phyloP scores from a whole-genome alignment of 2,329 filamentous ascomycete genomes.

The Microcyclospora tardicrescens region DNA sequence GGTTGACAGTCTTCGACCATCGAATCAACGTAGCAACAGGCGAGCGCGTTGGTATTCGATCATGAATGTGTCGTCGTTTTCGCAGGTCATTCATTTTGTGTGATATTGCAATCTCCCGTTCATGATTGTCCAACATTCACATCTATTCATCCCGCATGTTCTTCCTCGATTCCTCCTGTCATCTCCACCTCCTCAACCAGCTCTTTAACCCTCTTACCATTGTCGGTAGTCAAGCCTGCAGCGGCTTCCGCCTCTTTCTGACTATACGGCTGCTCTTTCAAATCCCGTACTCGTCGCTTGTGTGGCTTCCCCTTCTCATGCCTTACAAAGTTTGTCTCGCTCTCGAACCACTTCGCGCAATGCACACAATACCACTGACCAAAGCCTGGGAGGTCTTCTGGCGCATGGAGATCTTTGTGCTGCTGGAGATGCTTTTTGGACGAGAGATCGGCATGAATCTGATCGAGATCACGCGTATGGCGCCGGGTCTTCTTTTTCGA shows the following conservation, averaged over 20 bases:
- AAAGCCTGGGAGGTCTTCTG: slow-evolving; percentile 77
- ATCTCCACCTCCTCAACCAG: slow-evolving; percentile 12
- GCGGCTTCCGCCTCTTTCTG: slow-evolving; percentile 78
- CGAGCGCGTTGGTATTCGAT: no score
- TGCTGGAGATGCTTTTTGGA: slow-evolving; percentile 68
- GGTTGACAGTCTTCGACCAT: no score
- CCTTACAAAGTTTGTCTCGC: slow-evolving; percentile 57
- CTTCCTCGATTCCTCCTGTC: no score
- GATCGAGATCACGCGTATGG: slow-evolving; percentile 68
- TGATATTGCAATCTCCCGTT: no score
- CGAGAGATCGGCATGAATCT: slow-evolving; percentile 71
- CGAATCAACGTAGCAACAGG: no score
- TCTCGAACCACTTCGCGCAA: slow-evolving; percentile 95
- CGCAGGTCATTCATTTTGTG: no score
- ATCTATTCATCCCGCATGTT: no score
- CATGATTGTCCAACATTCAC: no score
- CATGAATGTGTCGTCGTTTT: no score
- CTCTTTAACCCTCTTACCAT: slow-evolving; percentile 34
- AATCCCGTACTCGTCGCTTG: slow-evolving; percentile 74
- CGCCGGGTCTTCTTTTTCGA: slow-evolving; percentile 37
- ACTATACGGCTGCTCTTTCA: slow-evolving; percentile 74
- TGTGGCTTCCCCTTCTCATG: slow-evolving; percentile 86
- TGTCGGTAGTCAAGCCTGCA: slow-evolving; percentile 57
- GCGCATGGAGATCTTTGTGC: slow-evolving; percentile 64
- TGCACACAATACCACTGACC: slow-evolving; percentile 80